phyloP scores from a whole-genome alignment of 1,139 yeast species.

The Yamadazyma jaroonii region DNA sequence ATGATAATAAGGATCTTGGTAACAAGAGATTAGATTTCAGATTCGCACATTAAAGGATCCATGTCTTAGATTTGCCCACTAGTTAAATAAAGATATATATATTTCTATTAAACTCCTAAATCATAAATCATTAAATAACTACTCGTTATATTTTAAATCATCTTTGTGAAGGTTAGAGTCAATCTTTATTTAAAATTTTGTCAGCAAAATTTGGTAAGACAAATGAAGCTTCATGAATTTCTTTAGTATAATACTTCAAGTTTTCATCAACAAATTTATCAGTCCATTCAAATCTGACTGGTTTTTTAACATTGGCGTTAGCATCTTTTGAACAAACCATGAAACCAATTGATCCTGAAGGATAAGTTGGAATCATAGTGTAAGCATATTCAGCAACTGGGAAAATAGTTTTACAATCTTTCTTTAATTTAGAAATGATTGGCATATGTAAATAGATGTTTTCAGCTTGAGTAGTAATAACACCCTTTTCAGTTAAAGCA shows the following conservation, averaged over 20 bases:
- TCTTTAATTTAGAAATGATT: conserved; percentile 71
- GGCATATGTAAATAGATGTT: conserved; percentile 85
- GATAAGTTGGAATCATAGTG: conserved; percentile 89
- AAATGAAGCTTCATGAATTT: conserved; percentile 81
- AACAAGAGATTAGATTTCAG: conserved; percentile 55
- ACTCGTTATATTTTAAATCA: conserved; percentile 2
- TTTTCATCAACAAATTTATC: conserved; percentile 60
- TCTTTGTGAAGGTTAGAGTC: conserved; percentile 8
- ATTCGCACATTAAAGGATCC: conserved; percentile 24
- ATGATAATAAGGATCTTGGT: conserved; percentile 47
- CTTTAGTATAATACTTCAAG: conserved; percentile 76
- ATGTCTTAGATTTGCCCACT: too few species aligned
- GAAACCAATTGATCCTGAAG: conserved; percentile 91
- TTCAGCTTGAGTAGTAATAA: conserved; percentile 89
- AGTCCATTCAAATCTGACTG: conserved; percentile 61
- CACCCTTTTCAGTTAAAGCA: conserved; percentile 85
- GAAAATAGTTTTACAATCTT: conserved; percentile 75
- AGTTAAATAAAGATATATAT: neutral
- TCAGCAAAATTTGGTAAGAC: conserved; percentile 88
- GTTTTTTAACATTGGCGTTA: conserved; percentile 58
- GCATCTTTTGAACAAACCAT: conserved; percentile 86
- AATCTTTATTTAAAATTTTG: conserved; percentile 28
- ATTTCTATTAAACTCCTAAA: neutral
- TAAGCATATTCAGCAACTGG: conserved; percentile 86
- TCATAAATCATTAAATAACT: conserved; percentile 6